Evolutionary conservation across 495 filamentous ascomycete species (phyloP), one percentile per base, ranked within the genome.

Genomic region (Aspergillus egyptiacus): DNA sequence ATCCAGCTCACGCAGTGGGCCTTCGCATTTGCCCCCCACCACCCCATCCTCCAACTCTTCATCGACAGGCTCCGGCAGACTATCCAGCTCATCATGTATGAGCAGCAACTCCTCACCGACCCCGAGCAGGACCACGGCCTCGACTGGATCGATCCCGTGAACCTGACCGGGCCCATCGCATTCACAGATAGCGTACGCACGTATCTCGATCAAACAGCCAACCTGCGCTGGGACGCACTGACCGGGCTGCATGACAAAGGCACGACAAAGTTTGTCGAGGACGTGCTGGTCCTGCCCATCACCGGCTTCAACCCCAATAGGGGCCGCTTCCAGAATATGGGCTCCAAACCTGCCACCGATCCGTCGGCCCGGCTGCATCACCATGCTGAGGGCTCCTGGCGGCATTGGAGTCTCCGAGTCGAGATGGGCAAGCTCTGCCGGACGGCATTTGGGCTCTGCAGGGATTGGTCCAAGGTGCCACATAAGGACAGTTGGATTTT

Each of bases 381-480:
- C 32, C 41, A 50, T 3, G 57, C 49, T 9, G 41, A 55, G 15
- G 57, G 57, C 5, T 55, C 53, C 15, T 59, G 57, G 57, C 25
- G 43, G 15, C 45, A 34, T n/a, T 44, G 41, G n/a, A 38, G 49
- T 14, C 23, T 53, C 1, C 14, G 27, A 0, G 57, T 59, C 10
- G 57, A 59, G 34, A 39, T 36, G 17, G 52, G 57, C 1, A 59
- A 59, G 24, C 40, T 54, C 33, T 59, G 57, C 46, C 53, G 57
- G 1, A 56, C 53, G 9, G 19, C 51, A 8, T 51, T 59, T 43
- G 57, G 57, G 10, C 34, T 44, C 4, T 59, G 57, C 44, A 23
- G 39, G 19, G 48, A 56, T 15, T 56, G 57, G 53, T 51, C 43
- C 0, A 55, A 51, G 32, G 50, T 56, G 19, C 36, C 52, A 17